These are phyloP conservation scores for Aspergillus unguis DNA, from an alignment of 2,329 filamentous ascomycete species.

Conservation along the genomic window DNA sequence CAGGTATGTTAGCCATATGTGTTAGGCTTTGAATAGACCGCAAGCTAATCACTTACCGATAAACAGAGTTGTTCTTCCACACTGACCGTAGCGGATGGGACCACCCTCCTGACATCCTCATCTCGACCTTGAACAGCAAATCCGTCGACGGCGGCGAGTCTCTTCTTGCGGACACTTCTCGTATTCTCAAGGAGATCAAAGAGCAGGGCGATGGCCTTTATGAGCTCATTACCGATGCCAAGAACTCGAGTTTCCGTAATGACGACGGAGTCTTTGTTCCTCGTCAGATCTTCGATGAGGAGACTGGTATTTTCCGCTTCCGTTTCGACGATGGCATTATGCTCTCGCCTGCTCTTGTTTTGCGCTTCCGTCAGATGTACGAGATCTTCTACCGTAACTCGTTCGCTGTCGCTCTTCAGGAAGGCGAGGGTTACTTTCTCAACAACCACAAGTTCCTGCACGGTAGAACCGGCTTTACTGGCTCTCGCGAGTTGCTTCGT, in stretches of 20 bases:
- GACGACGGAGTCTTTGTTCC: constrained; percentile 14
- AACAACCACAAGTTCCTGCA: constrained; percentile 16
- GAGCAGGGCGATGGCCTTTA: constrained; percentile 7
- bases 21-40: neutral
- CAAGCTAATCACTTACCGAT: neutral
- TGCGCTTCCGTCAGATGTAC: constrained; percentile 5
- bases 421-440: constrained; percentile 14
- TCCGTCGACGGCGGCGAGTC: constrained; percentile 11
- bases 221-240: constrained; percentile 9
- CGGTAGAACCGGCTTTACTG: constrained; percentile 11
- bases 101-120: constrained; percentile 9
- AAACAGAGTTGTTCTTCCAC: constrained; percentile 13
- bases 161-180: constrained; percentile 9
- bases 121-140: constrained; percentile 11
- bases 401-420: constrained; percentile 6
- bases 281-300: constrained; percentile 10
- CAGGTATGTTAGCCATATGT: neutral
- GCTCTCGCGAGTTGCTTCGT: constrained; percentile 12
- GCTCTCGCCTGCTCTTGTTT: constrained; percentile 9
- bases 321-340: constrained; percentile 16
- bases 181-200: constrained; percentile 9
- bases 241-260: constrained; percentile 10
- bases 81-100: constrained; percentile 17
- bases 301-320: constrained; percentile 11
- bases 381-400: constrained; percentile 10